These are phyloP conservation scores for Fusarium coicis DNA, from an alignment of 2,329 filamentous ascomycete genomes.

Conservation along the genomic window DNA sequence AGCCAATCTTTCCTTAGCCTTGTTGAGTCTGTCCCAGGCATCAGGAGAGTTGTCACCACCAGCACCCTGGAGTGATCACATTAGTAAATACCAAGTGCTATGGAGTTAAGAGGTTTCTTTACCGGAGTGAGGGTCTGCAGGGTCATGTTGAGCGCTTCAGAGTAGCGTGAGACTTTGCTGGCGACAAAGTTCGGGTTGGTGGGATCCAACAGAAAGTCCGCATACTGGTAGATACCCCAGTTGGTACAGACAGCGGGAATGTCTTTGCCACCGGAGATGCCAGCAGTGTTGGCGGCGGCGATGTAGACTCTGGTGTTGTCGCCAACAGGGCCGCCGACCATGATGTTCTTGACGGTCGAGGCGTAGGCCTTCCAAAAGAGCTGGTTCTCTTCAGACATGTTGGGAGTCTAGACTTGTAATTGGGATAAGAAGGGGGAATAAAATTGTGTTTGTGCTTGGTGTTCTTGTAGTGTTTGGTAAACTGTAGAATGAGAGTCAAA, in stretches of 20 bases:
- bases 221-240: background rate
- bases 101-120: too few species aligned
- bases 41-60: background rate
- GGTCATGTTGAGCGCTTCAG: background rate
- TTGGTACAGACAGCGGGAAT: background rate
- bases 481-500: background rate
- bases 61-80: accelerated
- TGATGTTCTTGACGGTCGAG: background rate
- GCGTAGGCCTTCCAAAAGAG: background rate
- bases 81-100: background rate
- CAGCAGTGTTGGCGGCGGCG: background rate
- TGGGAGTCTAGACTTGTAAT: background rate
- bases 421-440: background rate
- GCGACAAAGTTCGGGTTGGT: background rate
- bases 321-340: background rate
- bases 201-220: background rate
- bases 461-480: background rate
- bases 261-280: background rate
- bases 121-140: background rate
- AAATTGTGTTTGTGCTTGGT: background rate
- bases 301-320: background rate
- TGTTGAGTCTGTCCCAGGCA: background rate
- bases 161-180: background rate
- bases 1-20: background rate
- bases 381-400: background rate